Evolutionary conservation across 495 filamentous ascomycete species (phyloP).

Genomic region (Parathielavia appendiculata): DNA sequence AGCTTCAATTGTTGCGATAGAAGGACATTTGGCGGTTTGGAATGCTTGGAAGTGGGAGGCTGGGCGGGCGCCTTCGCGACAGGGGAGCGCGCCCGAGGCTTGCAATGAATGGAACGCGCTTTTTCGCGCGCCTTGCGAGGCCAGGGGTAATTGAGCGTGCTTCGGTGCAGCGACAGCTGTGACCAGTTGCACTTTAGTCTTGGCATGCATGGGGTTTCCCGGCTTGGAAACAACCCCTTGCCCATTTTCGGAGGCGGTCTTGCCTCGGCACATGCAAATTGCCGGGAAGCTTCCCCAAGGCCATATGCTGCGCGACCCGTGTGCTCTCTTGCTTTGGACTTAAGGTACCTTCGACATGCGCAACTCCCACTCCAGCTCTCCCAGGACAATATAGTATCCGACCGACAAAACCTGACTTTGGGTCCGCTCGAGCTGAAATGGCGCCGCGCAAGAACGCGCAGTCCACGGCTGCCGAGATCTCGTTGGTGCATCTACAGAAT

Average conservation of each 20-base stretch:
- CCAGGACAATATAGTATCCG: not conserved
- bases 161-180: not conserved
- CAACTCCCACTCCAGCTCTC: not conserved
- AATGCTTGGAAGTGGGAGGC: conserved; percentile 19
- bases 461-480: conserved; percentile 67
- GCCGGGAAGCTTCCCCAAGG: conserved; percentile 13
- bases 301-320: too few relatives aligned
- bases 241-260: too few relatives aligned
- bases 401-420: not conserved
- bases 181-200: conserved; percentile 14
- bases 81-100: conserved; percentile 25
- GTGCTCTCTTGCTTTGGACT: not conserved
- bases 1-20: conserved; percentile 4
- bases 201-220: not conserved
- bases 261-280: conserved; percentile 39
- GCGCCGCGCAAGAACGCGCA: conserved; percentile 60
- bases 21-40: not conserved
- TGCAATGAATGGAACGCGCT: conserved; percentile 18
- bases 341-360: not conserved
- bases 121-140: conserved; percentile 21
- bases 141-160: conserved; percentile 18
- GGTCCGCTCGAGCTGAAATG: conserved; percentile 36
- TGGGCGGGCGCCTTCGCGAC: conserved; percentile 15
- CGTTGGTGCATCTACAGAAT: conserved; percentile 78
- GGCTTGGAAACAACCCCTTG: too few relatives aligned